Percentiles rank a stretch among this genome's conserved stretches.
These are phyloP conservation scores for Roridomyces roridus DNA, from an alignment of 768 basidiomycete species.

Conservation along the genomic window DNA sequence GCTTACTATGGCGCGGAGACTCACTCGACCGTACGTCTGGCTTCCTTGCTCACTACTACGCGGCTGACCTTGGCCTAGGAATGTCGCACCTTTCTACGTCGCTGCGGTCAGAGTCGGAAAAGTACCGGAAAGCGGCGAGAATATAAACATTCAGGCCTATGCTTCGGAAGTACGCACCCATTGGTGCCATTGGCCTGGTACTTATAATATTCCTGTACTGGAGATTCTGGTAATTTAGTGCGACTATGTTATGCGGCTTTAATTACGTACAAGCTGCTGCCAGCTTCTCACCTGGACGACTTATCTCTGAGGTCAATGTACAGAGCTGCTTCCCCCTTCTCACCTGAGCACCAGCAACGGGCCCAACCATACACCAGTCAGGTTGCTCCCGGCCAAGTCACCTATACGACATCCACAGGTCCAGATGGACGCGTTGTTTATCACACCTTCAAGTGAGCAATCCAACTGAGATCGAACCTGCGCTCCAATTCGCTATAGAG, in stretches of 20 bases:
- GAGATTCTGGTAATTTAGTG: constrained; percentile 63
- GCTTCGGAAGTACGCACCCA: constrained; percentile 93
- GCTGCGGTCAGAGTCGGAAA: constrained; percentile 94
- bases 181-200: constrained; percentile 82
- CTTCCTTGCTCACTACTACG: constrained; percentile 5
- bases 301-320: constrained; percentile 31
- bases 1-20: constrained; percentile 95
- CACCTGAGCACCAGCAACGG: constrained; percentile 30
- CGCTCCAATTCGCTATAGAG: constrained; percentile 45
- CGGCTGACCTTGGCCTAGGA: constrained; percentile 49
- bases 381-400: constrained; percentile 71
- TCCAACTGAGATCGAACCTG: background rate
- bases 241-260: constrained; percentile 10
- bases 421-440: constrained; percentile 70
- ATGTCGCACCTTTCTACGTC: constrained; percentile 98
- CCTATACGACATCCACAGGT: constrained; percentile 70
- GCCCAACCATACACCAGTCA: constrained; percentile 40
- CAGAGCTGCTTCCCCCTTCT: constrained; percentile 33
- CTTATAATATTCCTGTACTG: constrained; percentile 80
- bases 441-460: constrained; percentile 74
- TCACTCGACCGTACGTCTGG: constrained; percentile 84
- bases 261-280: constrained; percentile 8
- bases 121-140: constrained; percentile 95
- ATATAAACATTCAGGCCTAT: constrained; percentile 94
- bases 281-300: constrained; percentile 1